Percentiles rank a stretch among this genome's conserved stretches.
These are phyloP conservation scores for Trametes maxima DNA, from an alignment of 768 basidiomycete species.

Conservation along the genomic window DNA sequence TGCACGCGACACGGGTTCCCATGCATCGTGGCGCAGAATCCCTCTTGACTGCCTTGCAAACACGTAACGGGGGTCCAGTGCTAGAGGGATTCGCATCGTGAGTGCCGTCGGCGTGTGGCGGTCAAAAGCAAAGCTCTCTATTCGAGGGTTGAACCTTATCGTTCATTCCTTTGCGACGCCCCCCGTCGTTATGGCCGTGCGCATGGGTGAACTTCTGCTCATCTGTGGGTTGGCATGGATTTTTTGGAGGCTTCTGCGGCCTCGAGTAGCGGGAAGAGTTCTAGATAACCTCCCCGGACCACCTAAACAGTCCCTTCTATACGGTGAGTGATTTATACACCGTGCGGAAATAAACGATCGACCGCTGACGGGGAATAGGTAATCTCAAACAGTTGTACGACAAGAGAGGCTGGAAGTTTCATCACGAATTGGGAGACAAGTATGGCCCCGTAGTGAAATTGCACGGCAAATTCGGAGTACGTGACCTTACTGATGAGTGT, in stretches of 20 bases:
- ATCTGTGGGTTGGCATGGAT: conserved; percentile 7
- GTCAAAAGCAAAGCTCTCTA: too few species aligned
- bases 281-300: conserved; percentile 27
- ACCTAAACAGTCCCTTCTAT: conserved; percentile 15
- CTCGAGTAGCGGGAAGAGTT: neutral
- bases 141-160: too few species aligned
- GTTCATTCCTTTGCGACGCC: neutral
- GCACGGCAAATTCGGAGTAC: conserved; percentile 52
- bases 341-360: too few species aligned
- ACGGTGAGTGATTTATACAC: conserved; percentile 24
- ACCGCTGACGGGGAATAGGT: too few species aligned
- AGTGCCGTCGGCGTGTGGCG: too few species aligned
- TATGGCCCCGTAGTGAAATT: conserved; percentile 50
- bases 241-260: conserved; percentile 17
- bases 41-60: too few species aligned
- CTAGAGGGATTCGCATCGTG: too few species aligned
- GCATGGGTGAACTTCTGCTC: neutral
- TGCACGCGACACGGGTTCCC: too few species aligned
- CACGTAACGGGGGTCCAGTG: too few species aligned
- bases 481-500: conserved; percentile 7
- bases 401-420: conserved; percentile 12
- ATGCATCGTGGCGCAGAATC: too few species aligned
- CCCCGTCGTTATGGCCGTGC: neutral
- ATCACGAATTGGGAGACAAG: conserved; percentile 17
- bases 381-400: conserved; percentile 15